Evolutionary conservation across 2,329 filamentous ascomycete genomes (phyloP), one percentile per base, ranked within the genome.

Genomic region (Ampelomyces quisqualis): DNA sequence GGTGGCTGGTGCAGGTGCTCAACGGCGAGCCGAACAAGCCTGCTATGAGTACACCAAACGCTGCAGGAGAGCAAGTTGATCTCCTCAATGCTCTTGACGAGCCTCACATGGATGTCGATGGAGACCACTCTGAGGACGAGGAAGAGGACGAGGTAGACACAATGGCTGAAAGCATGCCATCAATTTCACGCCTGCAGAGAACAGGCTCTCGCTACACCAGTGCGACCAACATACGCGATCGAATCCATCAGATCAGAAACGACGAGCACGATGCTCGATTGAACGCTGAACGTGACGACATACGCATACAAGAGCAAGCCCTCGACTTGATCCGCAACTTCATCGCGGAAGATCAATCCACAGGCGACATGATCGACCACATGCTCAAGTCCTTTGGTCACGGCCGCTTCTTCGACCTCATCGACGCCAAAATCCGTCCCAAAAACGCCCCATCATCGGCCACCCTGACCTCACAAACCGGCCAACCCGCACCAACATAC

Each of bases 261-360:
- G 75, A 78, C 10, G 88, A 93, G 60, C 71, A 84, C 31, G 85
- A 86, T 47, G 79, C 83, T 15, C 74, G 77, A 17, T 77, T 82
- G 20, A 84, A 84, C 60, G 81, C 84, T 13, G 80, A 85, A 37
- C 83, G 83, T 51, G 86, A 95, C 51, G 88, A 94, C 51, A 76
- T 90, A 24, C 84, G 84, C 2, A 86, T 96, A 19, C 91, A 97
- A 69, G 89, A 95, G 63, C 90, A 97, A 68, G 88, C 85, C 0
- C 79, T 97, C 13, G 86, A 94, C 56, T 85, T 97, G 55, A 81
- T 98, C 48, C 81, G 91, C 39, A 98, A 98, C 67, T 75, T 97
- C 21, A 87, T 96, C 52, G 86, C 85, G 42, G 81, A 84, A 45
- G 73, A 67, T 54, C 80, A 65, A 31, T 50, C 67, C 53, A 76